Base-by-base conservation (phyloP, 2,329 filamentous ascomycete species). In the Pestalotiopsis sp. region DNA sequence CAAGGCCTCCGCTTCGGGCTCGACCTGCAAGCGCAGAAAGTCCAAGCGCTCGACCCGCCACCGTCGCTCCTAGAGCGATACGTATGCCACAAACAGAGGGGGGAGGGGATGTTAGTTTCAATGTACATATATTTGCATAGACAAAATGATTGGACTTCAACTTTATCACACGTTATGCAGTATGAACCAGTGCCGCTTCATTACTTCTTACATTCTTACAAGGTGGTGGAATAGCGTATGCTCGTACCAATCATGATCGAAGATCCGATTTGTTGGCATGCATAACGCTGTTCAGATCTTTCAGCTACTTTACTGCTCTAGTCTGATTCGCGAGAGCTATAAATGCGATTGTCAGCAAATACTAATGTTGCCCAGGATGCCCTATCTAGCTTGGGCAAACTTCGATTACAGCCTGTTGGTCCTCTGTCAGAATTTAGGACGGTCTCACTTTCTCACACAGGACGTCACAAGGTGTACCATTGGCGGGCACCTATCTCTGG, bases 1-100 rank as follows among this genome's bases (percentile, higher is more conserved):
- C 41, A 49, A 45, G 39, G n/a, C 61, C 4, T 49, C 61, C 9
- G 7, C 36, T 13, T 49, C 61, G 5, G 61, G 61, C 4, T 45
- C 38, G 12, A 64, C 38, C 61, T 64, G 61, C 39, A 52, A 64
- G 61, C 61, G 61, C 25, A 23, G 61, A 59, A n/a, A 36, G 31
- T 31, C n/a, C 25, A 27, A 38, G 49, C 61, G 59, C n/a, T 27
- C 23, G n/a, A 52, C 17, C 45, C 17, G 20, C 17, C 25, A 25
- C 20, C 61, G 61, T 20, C 61, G 61, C 38, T 49, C 39, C 6
- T 64, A 64, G 36, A 39, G 20, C n/a, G 9, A 3, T 27, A n/a
- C 25, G 27, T 17, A 39, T 20, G 9, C 20, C 9, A 62, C 9
- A 12, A 14, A 62, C 11, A 20, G 59, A 23, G 2, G 14, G 58